Evolutionary conservation across 1,284 basidiomycete genomes (phyloP), one percentile per base, ranked within the genome.

Genomic region (Pyrrhoderma lamaoense): DNA sequence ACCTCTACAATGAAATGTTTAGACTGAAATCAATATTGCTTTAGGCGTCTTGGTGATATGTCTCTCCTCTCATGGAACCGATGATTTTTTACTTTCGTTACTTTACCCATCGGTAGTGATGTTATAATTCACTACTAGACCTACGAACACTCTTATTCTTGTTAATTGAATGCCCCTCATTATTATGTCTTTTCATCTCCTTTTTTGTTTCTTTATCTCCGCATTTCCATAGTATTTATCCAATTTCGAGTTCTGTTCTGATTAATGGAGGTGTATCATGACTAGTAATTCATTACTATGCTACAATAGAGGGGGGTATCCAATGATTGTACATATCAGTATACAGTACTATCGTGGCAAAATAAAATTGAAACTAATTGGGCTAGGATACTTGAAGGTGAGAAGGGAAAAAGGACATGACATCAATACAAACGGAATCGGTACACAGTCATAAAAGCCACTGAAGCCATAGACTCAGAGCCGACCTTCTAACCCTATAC

Each of bases 51-150:
- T 51, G 88, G 88, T 31, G 88, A 90, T 64, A 89, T 90, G 88
- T 78, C 82, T 16, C 71, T 92, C 37, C 73, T 93, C 19, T 93
- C 90, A 19, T 93, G 90, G 89, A 93, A 92, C 61, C 81, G 83
- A 62, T 67, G 45, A 51, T 36, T 23, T n/a, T 18, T 23, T 36
- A 21, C 34, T 19, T 14, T 31, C 22, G 2, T n/a, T 40, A 16
- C 42, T 23, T 42, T 36, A 42, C 39, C 35, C 44, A 39, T 52
- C 34, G 46, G 21, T 40, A 21, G 31, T 16, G 50, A 40, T 11
- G 27, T 31, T 31, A 5, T 31, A 5, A 5, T 31, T 31, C 27
- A n/a, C 27, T 11, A 31, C 27, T 31, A 5, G 27, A 11, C 7
- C 5, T 11, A 31, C 27, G 27, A 31, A 31, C 27, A 31, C 27